Conservation (phyloP, 495 filamentous ascomycete species). For the Peziza echinospora region DNA sequence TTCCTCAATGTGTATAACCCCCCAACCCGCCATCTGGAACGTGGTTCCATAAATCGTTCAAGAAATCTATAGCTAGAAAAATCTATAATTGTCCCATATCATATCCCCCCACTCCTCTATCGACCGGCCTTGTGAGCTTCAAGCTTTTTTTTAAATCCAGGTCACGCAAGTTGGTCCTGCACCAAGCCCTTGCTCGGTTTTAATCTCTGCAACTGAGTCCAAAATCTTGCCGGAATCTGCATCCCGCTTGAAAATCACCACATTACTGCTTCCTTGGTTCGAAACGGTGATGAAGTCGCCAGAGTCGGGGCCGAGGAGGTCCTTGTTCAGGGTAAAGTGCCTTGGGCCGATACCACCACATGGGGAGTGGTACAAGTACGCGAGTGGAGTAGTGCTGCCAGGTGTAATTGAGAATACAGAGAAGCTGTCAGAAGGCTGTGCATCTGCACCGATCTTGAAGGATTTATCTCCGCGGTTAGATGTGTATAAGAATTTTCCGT, state of each 20-base stretch:
- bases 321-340: background rate
- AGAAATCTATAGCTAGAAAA: too few relatives aligned
- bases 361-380: too few relatives aligned
- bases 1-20: too few relatives aligned
- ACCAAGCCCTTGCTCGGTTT: background rate
- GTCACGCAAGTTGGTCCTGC: background rate
- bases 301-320: background rate
- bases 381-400: too few relatives aligned
- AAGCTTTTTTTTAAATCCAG: too few relatives aligned
- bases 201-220: background rate
- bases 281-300: background rate
- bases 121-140: too few relatives aligned
- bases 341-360: background rate
- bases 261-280: background rate
- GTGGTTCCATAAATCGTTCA: too few relatives aligned
- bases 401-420: conserved; percentile 8
- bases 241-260: background rate
- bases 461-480: conserved; percentile 38
- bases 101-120: too few relatives aligned
- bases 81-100: too few relatives aligned
- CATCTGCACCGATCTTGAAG: conserved; percentile 18
- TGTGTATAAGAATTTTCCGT: conserved; percentile 36
- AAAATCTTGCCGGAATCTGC: too few relatives aligned
- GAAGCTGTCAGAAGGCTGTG: conserved; percentile 25
- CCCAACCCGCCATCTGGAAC: too few relatives aligned